These are phyloP conservation scores for Lepidium sativum DNA, from an alignment of 345 rosid species.

Conservation along the genomic window DNA sequence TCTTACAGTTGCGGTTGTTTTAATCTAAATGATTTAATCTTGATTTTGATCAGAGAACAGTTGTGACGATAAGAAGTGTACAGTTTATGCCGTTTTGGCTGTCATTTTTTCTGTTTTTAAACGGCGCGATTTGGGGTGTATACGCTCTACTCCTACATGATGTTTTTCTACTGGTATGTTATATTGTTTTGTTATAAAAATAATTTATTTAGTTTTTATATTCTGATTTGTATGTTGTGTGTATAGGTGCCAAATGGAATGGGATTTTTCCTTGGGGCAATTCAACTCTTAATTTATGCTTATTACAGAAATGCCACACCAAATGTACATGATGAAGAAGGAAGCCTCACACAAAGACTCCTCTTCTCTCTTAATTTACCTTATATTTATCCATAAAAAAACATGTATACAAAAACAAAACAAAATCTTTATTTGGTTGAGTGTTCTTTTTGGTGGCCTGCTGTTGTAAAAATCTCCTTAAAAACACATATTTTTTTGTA, in stretches of 20 bases:
- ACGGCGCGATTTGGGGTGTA: conserved; percentile 58
- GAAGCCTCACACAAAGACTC: conserved; percentile 15
- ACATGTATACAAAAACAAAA: neutral
- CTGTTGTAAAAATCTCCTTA: neutral
- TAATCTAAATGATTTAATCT: neutral
- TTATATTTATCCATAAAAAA: neutral
- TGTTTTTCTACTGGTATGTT: conserved; percentile 42
- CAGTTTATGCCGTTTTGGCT: conserved; percentile 70
- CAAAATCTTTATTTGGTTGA: neutral
- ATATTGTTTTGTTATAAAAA: neutral
- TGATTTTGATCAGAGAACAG: conserved; percentile 48
- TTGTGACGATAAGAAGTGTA: conserved; percentile 56
- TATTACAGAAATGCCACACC: conserved; percentile 40
- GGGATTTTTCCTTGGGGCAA: conserved; percentile 51
- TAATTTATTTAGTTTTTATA: too few species aligned
- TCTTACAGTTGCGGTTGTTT: neutral
- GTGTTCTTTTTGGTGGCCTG: neutral
- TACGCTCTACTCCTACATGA: conserved; percentile 52
- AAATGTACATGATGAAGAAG: conserved; percentile 13
- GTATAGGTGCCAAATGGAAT: conserved; percentile 67
- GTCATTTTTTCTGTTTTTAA: conserved; percentile 53
- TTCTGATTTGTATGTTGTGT: neutral
- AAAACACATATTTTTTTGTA: too few species aligned
- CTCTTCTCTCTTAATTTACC: conserved; percentile 11
- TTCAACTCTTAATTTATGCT: conserved; percentile 50